Percentiles rank a stretch among this genome's conserved stretches.
Conservation (phyloP, 1,284 basidiomycete species). For the Trichosporon inkin region DNA sequence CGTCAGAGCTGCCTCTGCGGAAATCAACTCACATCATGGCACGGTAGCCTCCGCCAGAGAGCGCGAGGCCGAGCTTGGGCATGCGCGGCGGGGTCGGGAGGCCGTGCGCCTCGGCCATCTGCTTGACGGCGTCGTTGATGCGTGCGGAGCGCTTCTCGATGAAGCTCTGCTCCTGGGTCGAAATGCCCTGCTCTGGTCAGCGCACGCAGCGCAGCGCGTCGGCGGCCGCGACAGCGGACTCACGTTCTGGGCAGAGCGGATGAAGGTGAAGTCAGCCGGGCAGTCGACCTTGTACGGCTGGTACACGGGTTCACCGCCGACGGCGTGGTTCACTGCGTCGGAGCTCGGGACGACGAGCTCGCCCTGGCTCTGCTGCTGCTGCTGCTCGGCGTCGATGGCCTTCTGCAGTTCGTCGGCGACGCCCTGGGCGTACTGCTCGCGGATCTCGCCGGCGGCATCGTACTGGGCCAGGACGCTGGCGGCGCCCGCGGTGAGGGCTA, state of each 20-base stretch:
- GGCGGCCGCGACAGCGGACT: constrained; percentile 24
- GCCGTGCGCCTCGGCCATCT: constrained; percentile 28
- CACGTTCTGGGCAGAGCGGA: constrained; percentile 39
- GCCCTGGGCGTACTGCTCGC: constrained; percentile 5
- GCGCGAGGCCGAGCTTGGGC: constrained; percentile 49
- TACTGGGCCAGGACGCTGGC: constrained; percentile 1
- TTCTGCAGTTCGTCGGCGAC: neutral
- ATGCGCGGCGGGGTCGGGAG: constrained; percentile 39
- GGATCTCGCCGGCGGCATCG: neutral
- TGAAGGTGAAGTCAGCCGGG: constrained; percentile 37
- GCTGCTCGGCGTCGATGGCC: constrained; percentile 4
- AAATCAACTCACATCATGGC: constrained; percentile 49
- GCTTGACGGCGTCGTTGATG: constrained; percentile 32
- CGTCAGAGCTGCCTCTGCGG: neutral
- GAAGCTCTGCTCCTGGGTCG: constrained; percentile 36
- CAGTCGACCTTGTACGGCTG: constrained; percentile 44
- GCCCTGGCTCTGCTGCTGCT: neutral
- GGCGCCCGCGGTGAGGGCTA: constrained; percentile 7
- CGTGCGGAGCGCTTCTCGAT: constrained; percentile 27
- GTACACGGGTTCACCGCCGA: constrained; percentile 28
- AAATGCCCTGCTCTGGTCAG: constrained; percentile 26
- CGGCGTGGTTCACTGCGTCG: constrained; percentile 3
- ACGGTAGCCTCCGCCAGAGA: constrained; percentile 53
- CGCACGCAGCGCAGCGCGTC: too few species aligned
- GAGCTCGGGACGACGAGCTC: neutral